Base-by-base conservation (phyloP, 352 stramenopile species). In the Globisporangium sylvaticum region DNA sequence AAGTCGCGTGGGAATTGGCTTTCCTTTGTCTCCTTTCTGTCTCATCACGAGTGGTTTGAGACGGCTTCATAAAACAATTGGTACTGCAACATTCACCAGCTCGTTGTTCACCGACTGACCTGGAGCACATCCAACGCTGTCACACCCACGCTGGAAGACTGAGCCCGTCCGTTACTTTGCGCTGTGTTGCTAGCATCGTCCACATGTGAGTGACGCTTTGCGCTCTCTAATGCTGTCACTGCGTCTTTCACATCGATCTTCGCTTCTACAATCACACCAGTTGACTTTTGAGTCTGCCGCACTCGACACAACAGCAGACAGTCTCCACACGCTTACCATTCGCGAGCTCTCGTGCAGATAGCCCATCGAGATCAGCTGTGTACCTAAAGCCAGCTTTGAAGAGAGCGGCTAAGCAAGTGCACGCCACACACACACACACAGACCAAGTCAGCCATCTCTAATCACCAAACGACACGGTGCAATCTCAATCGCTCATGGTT, bases 311-410 rank as follows among this genome's bases (percentile, higher is more conserved):
- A 15, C 3, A 56, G 0, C n/a, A 64, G 15, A 39, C 7, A 14
- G 25, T 27, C 14, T 6, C 25, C 22, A 44, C n/a, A 32, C 7
- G 3, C 34, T 42, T 57, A 90, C 84, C 84, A 25, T 78, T 85
- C 2, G 80, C 73, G 32, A 93, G 72, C 64, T 89, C 78, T n/a
- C 84, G 69, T 8, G 78, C 77, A 8, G 76, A 81, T 18, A 91
- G 32, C 6, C 76, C 77, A 1, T 61, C n/a, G 0, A 93, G 50
- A 42, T 93, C 84, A 10, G 72, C 68, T 57, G 76, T 75, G 62
- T 85, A 87, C 20, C 83, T 78, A 46, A 93, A 89, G 2, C 84
- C 84, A 4, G 81, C 77, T 20, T 83, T 76, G 29, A 89, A 77
- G 34, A 92, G 78, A 58, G 76, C 72, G 24, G 69, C 84, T 92